Conservation (phyloP, 371 early-diverging fungal species). For the Catenaria anguillulae region DNA sequence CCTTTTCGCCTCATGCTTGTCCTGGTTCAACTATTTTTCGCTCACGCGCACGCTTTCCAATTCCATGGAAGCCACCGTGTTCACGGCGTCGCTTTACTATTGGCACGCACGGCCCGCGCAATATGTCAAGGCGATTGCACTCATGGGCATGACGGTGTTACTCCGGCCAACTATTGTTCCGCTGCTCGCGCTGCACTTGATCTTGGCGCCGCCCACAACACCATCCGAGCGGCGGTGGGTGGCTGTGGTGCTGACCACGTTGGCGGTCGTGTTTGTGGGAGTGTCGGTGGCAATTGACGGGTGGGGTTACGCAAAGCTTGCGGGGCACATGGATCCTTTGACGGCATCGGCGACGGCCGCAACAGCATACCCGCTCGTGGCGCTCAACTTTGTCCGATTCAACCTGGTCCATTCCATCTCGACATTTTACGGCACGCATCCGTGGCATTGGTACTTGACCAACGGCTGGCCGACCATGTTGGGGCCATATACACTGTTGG, state of each 20-base stretch:
- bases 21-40: conserved; percentile 70
- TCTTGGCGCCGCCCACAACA: conserved; percentile 7
- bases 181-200: neutral
- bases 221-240: too few species aligned
- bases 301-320: too few species aligned
- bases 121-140: neutral
- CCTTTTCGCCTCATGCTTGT: conserved; percentile 47
- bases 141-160: conserved; percentile 8
- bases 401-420: conserved; percentile 64
- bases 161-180: neutral
- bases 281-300: too few species aligned
- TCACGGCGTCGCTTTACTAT: conserved; percentile 48
- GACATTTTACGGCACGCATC: conserved; percentile 72
- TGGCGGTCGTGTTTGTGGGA: too few species aligned
- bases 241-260: too few species aligned
- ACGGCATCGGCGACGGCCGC: conserved; percentile 5
- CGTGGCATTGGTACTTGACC: conserved; percentile 77
- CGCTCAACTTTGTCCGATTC: conserved; percentile 54
- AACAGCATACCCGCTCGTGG: conserved; percentile 47
- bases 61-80: conserved; percentile 46
- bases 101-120: conserved; percentile 33
- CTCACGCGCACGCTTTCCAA: conserved; percentile 58
- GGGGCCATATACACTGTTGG: conserved; percentile 52
- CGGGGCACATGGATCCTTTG: too few species aligned
- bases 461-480: conserved; percentile 64